Evolutionary conservation across 2,329 filamentous ascomycete genomes (phyloP).

Genomic region (Triangularia setosa): DNA sequence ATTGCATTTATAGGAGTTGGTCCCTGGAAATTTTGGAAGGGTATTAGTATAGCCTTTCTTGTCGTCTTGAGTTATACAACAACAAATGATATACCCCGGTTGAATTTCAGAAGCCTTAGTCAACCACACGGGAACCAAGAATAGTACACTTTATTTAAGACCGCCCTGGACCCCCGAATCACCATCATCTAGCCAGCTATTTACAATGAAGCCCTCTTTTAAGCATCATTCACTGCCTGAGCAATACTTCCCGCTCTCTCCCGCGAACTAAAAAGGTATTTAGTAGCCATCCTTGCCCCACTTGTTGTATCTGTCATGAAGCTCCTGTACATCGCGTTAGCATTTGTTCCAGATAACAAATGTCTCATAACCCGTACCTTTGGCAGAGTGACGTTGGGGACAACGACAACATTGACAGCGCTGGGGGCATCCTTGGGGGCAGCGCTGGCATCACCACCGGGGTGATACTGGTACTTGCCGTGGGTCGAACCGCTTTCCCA

Average conservation of each 20-base stretch:
- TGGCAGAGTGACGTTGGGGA: conserved; percentile 89
- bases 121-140: conserved; percentile 1
- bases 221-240: neutral
- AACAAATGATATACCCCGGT: neutral
- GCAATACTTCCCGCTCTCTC: neutral
- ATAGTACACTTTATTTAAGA: conserved; percentile 24
- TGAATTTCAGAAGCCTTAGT: neutral
- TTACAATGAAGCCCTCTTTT: conserved; percentile 18
- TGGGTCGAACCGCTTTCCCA: conserved; percentile 70
- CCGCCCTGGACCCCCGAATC: neutral
- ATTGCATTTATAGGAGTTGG: conserved; percentile 23
- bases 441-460: conserved; percentile 73
- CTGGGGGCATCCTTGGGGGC: conserved; percentile 85
- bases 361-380: conserved; percentile 54
- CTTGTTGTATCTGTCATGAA: conserved; percentile 99
- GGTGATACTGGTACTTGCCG: conserved; percentile 76
- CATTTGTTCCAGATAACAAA: neutral
- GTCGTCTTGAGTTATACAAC: neutral
- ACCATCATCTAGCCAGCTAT: conserved; percentile 16
- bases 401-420: conserved; percentile 89
- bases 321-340: conserved; percentile 51
- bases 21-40: conserved; percentile 3
- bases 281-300: conserved; percentile 97
- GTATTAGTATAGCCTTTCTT: neutral
- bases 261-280: conserved; percentile 18